Evolutionary conservation across 805 yeast genomes (phyloP).

Genomic region (Myxozyma sirexii): DNA sequence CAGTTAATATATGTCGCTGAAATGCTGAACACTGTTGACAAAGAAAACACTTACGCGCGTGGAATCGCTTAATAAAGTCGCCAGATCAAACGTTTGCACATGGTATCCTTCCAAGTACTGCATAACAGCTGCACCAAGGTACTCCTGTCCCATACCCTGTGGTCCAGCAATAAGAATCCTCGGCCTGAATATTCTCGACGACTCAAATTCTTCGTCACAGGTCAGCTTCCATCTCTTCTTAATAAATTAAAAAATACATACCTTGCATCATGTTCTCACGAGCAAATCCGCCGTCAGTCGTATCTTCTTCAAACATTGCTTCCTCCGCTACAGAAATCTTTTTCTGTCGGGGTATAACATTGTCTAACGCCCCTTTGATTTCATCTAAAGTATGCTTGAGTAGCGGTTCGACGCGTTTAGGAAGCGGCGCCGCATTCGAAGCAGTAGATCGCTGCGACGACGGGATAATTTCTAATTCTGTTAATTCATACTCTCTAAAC

Average conservation of each 20-base stretch:
- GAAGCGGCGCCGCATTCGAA: conserved; percentile 73
- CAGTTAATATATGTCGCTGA: background rate
- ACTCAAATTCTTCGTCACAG: conserved; percentile 40
- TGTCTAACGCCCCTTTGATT: conserved; percentile 54
- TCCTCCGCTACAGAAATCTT: conserved; percentile 65
- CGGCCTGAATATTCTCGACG: conserved; percentile 79
- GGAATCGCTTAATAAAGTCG: conserved; percentile 74
- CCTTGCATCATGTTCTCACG: conserved; percentile 62
- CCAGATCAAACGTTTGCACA: conserved; percentile 82
- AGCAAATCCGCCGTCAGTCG: conserved; percentile 65
- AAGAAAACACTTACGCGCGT: conserved; percentile 46
- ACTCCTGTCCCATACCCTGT: conserved; percentile 83
- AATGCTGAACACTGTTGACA: background rate
- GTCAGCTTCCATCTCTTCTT: background rate
- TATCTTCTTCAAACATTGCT: conserved; percentile 62
- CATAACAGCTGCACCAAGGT: conserved; percentile 77
- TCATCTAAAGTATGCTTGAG: conserved; percentile 54
- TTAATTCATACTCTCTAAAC: background rate
- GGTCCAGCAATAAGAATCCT: conserved; percentile 72
- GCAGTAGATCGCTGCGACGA: conserved; percentile 87
- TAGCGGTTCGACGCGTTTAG: conserved; percentile 68
- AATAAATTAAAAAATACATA: background rate
- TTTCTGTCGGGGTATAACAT: conserved; percentile 62
- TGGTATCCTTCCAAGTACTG: conserved; percentile 86
- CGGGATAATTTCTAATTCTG: conserved; percentile 66